Conservation (phyloP, 371 early-diverging fungal genomes). For the Umbelopsis sp. region DNA sequence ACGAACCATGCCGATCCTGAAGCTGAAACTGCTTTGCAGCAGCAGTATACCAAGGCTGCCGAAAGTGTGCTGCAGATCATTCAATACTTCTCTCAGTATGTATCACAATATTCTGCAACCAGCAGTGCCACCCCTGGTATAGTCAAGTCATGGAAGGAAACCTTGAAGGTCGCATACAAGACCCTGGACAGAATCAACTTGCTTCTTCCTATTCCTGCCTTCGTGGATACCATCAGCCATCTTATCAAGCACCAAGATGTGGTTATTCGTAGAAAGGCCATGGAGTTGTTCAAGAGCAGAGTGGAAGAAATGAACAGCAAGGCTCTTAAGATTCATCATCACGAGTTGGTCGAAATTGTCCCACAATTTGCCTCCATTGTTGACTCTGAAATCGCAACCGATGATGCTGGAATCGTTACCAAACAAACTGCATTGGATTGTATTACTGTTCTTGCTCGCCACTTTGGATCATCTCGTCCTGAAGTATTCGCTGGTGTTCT, state of each 20-base stretch:
- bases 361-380: slow-evolving; percentile 49
- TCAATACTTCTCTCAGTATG: slow-evolving; percentile 54
- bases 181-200: slow-evolving; percentile 78
- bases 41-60: slow-evolving; percentile 56
- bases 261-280: slow-evolving; percentile 79
- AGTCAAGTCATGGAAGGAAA: slow-evolving; percentile 66
- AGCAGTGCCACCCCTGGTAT: slow-evolving; percentile 36
- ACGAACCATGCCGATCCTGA: slow-evolving; percentile 42
- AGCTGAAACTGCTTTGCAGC: slow-evolving; percentile 46
- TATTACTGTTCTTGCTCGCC: slow-evolving; percentile 72
- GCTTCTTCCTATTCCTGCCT: slow-evolving; percentile 74
- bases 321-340: slow-evolving; percentile 46
- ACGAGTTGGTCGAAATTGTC: slow-evolving; percentile 50
- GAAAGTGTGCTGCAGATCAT: slow-evolving; percentile 55
- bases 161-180: slow-evolving; percentile 67
- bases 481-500: slow-evolving; percentile 64
- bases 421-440: slow-evolving; percentile 84
- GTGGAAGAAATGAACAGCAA: slow-evolving; percentile 55
- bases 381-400: slow-evolving; percentile 44
- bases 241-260: slow-evolving; percentile 71
- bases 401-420: slow-evolving; percentile 64
- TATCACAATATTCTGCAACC: slow-evolving; percentile 40
- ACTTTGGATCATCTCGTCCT: slow-evolving; percentile 67
- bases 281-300: slow-evolving; percentile 77
- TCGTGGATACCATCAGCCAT: slow-evolving; percentile 69